phyloP scores from a whole-genome alignment of 208 protist genomes.

The Novymonas esmeraldas region DNA sequence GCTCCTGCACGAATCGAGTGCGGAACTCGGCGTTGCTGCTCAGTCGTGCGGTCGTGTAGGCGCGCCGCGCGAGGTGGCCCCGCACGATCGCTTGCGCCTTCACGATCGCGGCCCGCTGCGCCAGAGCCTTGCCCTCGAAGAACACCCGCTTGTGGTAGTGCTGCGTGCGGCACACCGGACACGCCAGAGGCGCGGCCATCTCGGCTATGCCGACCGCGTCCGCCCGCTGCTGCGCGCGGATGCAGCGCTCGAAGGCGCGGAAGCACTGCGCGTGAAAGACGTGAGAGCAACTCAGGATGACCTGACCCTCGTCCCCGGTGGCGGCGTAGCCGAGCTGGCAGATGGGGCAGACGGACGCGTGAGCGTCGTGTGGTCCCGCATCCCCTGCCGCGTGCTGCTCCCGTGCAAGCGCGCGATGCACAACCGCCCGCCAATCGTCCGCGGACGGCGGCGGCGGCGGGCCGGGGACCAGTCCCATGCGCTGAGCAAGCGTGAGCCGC shows the following conservation, averaged over 20 bases:
- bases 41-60: constrained; percentile 59
- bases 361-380: neutral
- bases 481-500: constrained; percentile 76
- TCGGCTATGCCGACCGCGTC: constrained; percentile 29
- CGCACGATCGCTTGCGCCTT: constrained; percentile 74
- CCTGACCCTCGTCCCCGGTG: constrained; percentile 63
- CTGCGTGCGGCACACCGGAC: constrained; percentile 78
- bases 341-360: constrained; percentile 61
- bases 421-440: constrained; percentile 68
- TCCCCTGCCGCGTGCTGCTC: constrained; percentile 9
- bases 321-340: constrained; percentile 74
- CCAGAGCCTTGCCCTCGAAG: constrained; percentile 79
- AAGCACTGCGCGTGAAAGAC: constrained; percentile 90
- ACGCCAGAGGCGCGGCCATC: constrained; percentile 48
- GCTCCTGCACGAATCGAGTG: constrained; percentile 55
- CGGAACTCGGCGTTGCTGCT: constrained; percentile 57
- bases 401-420: constrained; percentile 56
- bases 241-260: constrained; percentile 79
- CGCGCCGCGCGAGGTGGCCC: constrained; percentile 59
- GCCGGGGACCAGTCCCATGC: constrained; percentile 80
- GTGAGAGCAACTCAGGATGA: constrained; percentile 88
- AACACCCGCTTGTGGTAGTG: constrained; percentile 87
- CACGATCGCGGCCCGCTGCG: constrained; percentile 78
- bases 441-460: constrained; percentile 65
- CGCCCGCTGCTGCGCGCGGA: constrained; percentile 47